These are phyloP conservation scores for Takakia lepidozioides DNA, from an alignment of 225 moss, liverwort and hornwort genomes.

Conservation along the genomic window DNA sequence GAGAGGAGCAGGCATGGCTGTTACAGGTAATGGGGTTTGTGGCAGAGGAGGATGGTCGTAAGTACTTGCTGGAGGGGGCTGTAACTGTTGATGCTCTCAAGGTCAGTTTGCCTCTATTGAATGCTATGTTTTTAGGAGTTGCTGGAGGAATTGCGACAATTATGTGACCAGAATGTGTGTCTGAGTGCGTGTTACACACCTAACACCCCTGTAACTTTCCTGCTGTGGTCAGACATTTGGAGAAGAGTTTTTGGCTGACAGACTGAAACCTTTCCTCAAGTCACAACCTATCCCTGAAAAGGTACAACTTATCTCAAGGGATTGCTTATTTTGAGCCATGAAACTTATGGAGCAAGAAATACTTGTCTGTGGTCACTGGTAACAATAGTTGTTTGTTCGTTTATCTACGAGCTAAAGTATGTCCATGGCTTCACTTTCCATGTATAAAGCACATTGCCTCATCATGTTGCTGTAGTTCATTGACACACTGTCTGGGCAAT, in stretches of 20 bases:
- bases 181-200: too few species aligned
- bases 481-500: background rate
- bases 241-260: constrained; percentile 49
- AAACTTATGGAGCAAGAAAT: too few species aligned
- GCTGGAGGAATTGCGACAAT: too few species aligned
- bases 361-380: background rate
- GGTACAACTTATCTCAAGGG: constrained; percentile 20
- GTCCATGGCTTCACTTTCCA: too few species aligned
- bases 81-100: constrained; percentile 38
- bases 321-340: too few species aligned
- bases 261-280: constrained; percentile 49
- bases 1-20: background rate
- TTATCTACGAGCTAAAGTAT: too few species aligned
- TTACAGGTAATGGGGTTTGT: constrained; percentile 46
- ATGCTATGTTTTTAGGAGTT: too few species aligned
- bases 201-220: too few species aligned
- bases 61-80: constrained; percentile 43
- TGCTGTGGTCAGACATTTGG: constrained; percentile 89
- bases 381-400: too few species aligned
- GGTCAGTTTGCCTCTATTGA: too few species aligned
- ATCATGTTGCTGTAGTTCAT: background rate
- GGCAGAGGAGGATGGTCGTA: constrained; percentile 37
- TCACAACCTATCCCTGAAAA: constrained; percentile 64
- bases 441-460: too few species aligned
- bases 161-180: too few species aligned